Evolutionary conservation across 345 rosid species (phyloP), one percentile per base, ranked within the genome.

Genomic region (Citrus inodora): DNA sequence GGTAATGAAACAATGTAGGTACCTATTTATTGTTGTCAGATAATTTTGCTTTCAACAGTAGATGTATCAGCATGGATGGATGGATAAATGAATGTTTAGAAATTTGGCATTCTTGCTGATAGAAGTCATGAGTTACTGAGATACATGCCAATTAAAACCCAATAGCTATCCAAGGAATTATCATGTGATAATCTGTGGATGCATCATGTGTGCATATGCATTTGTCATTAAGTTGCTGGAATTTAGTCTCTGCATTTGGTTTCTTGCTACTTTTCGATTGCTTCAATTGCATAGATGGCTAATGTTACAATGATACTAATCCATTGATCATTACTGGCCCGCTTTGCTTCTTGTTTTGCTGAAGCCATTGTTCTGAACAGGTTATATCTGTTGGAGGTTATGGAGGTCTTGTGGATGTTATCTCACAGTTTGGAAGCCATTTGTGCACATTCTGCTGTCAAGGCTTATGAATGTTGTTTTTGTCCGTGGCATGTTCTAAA

Each of bases 341-440:
- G n/a, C 30, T 64, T 9, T 68, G 63, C 33, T 40, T 74, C 71
- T 65, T 63, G 58, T 38, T 58, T 63, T 33, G 7, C 30, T 16
- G 9, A 70, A 70, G n/a, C 60, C 25, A n/a, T 64, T 76, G 21
- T 48, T 76, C 38, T 35, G 17, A 71, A 35, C 88, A 94, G 99
- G 88, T 91, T 64, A 84, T 84, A 46, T 91, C 95, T 37, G 88
- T 96, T 53, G 99, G 97, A 80, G 98, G 99, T 72, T 92, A 92
- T 81, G 97, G 95, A 70, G 99, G 97, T 62, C 81, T 94, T 71
- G 97, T 96, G 22, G 99, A 94, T 74, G 86, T 96, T 62, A 90
- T 96, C 78, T 96, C 98, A 21, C 95, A 89, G 79, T 94, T 91
- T 75, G 95, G 97, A 77, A 96, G 99, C 86, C 99, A 96, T 85